phyloP scores from a whole-genome alignment of 2,329 filamentous ascomycete genomes.

The Ophiosphaerella herpotricha region DNA sequence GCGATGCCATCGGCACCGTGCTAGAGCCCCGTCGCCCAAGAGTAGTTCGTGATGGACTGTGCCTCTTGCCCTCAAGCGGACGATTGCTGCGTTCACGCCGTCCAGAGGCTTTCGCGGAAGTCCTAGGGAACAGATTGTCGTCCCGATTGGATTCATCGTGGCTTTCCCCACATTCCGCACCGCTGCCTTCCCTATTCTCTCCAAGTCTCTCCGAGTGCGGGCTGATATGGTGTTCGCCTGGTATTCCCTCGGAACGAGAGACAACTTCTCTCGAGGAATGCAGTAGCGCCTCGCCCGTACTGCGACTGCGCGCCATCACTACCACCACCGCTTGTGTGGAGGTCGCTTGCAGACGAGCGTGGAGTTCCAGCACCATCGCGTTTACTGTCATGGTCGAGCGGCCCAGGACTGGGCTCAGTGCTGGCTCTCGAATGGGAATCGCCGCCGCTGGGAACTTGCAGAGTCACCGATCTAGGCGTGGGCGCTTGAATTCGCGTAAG shows the following conservation, averaged over 20 bases:
- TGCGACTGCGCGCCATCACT: too few species aligned
- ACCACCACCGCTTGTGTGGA: neutral
- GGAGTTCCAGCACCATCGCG: neutral
- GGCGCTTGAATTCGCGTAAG: neutral
- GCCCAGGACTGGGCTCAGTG: neutral
- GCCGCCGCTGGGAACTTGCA: neutral
- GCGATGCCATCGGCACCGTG: too few species aligned
- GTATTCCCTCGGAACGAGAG: too few species aligned
- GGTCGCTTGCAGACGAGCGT: neutral
- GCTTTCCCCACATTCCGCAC: neutral
- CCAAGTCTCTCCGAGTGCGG: too few species aligned
- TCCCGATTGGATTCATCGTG: neutral
- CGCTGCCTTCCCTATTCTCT: too few species aligned
- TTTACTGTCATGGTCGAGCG: neutral
- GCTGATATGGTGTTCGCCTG: too few species aligned
- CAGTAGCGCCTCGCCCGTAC: too few species aligned
- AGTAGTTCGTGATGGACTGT: neutral
- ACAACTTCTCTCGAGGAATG: too few species aligned
- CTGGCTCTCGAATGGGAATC: neutral
- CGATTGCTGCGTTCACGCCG: neutral
- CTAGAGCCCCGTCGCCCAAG: neutral
- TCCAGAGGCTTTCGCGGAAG: neutral
- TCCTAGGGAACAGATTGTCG: neutral
- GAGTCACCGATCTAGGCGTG: neutral
- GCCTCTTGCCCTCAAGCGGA: neutral